These are phyloP conservation scores for Colletotrichum euphorbiae DNA, from an alignment of 2,329 filamentous ascomycete genomes.

Conservation along the genomic window DNA sequence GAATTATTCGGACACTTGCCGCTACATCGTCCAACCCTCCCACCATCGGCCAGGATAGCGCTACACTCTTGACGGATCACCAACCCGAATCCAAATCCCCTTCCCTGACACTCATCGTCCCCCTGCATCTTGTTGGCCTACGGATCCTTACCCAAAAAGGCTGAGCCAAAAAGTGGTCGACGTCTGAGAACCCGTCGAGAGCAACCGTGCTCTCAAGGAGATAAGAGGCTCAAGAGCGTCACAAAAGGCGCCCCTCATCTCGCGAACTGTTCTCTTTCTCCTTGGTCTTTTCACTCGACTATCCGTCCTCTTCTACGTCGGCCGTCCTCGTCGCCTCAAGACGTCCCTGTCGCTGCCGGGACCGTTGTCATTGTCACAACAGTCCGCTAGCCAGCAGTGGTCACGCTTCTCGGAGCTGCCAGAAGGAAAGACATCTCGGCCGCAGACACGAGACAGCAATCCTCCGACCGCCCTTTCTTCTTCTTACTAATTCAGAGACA, in stretches of 20 bases:
- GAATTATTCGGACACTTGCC: constrained; percentile 4
- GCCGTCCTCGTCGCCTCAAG: constrained; percentile 2
- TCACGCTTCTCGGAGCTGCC: constrained; percentile 26
- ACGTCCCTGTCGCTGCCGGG: constrained; percentile 19
- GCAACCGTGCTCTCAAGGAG: constrained; percentile 32
- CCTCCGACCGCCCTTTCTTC: neutral
- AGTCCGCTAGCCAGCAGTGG: constrained; percentile 13
- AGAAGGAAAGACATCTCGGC: constrained; percentile 21
- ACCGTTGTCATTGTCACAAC: neutral
- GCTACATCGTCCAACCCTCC: constrained; percentile 15
- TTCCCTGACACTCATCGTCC: constrained; percentile 15
- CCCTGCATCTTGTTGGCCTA: constrained; percentile 32
- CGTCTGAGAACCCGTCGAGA: constrained; percentile 34
- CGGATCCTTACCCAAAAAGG: constrained; percentile 37
- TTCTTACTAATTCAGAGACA: constrained; percentile 19
- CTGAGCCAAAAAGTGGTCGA: constrained; percentile 36
- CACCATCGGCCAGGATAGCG: constrained; percentile 15
- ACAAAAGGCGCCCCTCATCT: constrained; percentile 38
- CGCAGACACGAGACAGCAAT: constrained; percentile 14
- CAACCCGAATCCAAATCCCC: constrained; percentile 33
- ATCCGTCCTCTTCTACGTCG: constrained; percentile 13
- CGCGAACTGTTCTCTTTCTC: constrained; percentile 9
- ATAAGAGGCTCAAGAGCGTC: constrained; percentile 34
- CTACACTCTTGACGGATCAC: constrained; percentile 35
- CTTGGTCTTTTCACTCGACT: neutral